These are phyloP conservation scores for Aeschynomene evenia DNA, from an alignment of 306 rosid genomes.

Conservation along the genomic window DNA sequence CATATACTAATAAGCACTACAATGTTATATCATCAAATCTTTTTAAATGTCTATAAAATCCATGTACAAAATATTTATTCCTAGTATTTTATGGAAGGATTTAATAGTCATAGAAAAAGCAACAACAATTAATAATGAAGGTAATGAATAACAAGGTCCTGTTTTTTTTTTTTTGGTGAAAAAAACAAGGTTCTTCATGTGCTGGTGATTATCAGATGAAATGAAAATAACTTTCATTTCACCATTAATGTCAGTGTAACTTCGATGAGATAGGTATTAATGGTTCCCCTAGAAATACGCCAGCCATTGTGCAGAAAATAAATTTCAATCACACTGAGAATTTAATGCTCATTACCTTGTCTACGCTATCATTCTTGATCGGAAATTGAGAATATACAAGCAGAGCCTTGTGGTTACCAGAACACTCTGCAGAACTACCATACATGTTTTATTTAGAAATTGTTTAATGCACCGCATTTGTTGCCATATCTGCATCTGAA, in stretches of 20 bases:
- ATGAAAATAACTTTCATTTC: conserved; percentile 7
- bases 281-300: conserved; percentile 6
- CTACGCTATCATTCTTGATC: conserved; percentile 32
- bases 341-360: conserved; percentile 48
- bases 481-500: conserved; percentile 28
- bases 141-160: neutral
- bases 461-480: conserved; percentile 33
- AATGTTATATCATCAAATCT: neutral
- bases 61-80: conserved; percentile 9
- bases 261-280: conserved; percentile 25
- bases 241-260: conserved; percentile 29
- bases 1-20: conserved; percentile 14
- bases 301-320: conserved; percentile 21
- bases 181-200: too few relatives aligned
- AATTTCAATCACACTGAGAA: conserved; percentile 1
- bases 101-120: conserved; percentile 16
- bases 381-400: conserved; percentile 42
- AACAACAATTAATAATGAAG: neutral
- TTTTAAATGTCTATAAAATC: conserved; percentile 18
- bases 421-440: conserved; percentile 37
- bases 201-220: neutral
- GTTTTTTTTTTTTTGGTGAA: neutral
- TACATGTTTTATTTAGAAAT: conserved; percentile 32
- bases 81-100: conserved; percentile 4
- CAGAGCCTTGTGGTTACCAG: conserved; percentile 36